Conservation (phyloP, 2,329 filamentous ascomycete species). For the Pseudogymnoascus sp. region DNA sequence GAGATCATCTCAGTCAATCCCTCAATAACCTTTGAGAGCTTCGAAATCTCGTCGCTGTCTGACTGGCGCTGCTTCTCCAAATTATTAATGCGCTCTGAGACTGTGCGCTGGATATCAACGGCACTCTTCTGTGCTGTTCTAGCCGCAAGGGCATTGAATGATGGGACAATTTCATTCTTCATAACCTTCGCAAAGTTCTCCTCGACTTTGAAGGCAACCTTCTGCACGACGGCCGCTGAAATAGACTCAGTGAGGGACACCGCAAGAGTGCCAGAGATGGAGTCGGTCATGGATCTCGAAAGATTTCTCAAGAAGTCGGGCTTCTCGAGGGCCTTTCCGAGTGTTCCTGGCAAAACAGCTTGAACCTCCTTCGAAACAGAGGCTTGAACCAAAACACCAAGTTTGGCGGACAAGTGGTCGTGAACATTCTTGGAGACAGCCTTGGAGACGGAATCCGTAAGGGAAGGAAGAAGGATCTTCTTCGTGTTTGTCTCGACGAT, state of each 20-base stretch:
- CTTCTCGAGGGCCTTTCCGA: slow-evolving; percentile 63
- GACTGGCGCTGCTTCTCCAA: slow-evolving; percentile 22
- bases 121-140: slow-evolving; percentile 62
- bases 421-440: slow-evolving; percentile 66
- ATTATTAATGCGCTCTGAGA: slow-evolving; percentile 21
- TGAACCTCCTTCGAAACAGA: slow-evolving; percentile 58
- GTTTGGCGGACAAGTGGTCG: slow-evolving; percentile 56
- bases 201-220: slow-evolving; percentile 62
- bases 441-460: slow-evolving; percentile 60
- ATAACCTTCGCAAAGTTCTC: slow-evolving; percentile 57
- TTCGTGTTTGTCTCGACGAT: slow-evolving; percentile 57
- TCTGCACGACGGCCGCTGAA: slow-evolving; percentile 62
- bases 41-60: slow-evolving; percentile 57
- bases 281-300: slow-evolving; percentile 3
- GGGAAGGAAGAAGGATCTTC: slow-evolving; percentile 66
- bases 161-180: slow-evolving; percentile 56
- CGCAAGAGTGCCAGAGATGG: neutral
- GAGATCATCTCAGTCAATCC: slow-evolving; percentile 62
- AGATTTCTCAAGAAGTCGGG: slow-evolving; percentile 54
- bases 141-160: slow-evolving; percentile 56
- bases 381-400: slow-evolving; percentile 33
- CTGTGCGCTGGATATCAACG: slow-evolving; percentile 58
- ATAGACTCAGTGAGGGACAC: slow-evolving; percentile 42
- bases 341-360: slow-evolving; percentile 57
- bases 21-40: slow-evolving; percentile 60